These are phyloP conservation scores for Ophiostoma novo-ulmi DNA, from an alignment of 2,329 filamentous ascomycete genomes.

Conservation along the genomic window DNA sequence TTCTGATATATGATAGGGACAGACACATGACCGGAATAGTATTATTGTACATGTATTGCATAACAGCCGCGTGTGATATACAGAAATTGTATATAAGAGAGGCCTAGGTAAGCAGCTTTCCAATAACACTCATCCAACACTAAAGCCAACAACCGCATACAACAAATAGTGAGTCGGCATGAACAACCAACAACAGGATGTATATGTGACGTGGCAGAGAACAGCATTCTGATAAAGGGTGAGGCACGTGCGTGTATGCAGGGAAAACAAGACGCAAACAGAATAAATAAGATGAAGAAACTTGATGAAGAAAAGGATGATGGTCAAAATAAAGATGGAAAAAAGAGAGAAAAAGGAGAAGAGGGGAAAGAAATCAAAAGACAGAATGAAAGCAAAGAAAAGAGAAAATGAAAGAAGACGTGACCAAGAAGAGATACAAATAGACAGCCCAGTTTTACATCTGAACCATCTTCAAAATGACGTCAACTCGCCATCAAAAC, in stretches of 20 bases:
- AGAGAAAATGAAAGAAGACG: neutral
- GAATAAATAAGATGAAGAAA: neutral
- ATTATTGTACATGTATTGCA: neutral
- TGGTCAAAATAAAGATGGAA: neutral
- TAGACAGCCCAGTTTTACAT: neutral
- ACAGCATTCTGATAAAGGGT: neutral
- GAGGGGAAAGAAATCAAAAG: neutral
- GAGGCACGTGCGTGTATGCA: neutral
- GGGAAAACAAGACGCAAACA: neutral
- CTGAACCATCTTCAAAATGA: neutral
- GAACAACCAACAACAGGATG: neutral
- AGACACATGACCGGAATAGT: too few species aligned
- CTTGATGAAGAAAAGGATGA: too few species aligned
- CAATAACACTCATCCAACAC: neutral
- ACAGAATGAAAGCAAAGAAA: neutral
- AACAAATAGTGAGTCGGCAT: neutral
- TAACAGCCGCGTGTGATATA: neutral
- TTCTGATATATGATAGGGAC: neutral
- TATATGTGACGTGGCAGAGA: neutral
- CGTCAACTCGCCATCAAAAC: neutral
- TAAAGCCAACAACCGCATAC: neutral
- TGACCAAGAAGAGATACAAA: neutral
- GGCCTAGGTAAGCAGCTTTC: neutral
- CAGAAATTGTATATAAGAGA: neutral
- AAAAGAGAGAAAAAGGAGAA: neutral